Evolutionary conservation across 177 flowering plant genomes (phyloP), one percentile per base, ranked within the genome.

Genomic region (Vitis hybrid): DNA sequence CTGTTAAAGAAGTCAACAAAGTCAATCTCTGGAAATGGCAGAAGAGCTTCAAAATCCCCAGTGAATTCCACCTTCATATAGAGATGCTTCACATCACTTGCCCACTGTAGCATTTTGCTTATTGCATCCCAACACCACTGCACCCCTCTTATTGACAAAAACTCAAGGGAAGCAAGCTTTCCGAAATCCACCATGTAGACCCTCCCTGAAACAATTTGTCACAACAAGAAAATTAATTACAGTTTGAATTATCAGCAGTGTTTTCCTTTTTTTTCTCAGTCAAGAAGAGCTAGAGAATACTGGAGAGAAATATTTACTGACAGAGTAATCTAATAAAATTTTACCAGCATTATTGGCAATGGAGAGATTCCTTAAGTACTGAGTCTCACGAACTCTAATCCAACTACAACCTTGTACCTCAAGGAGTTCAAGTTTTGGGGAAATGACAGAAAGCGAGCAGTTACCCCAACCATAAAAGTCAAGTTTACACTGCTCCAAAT

Each of bases 61-160:
- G 88, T 84, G 77, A 91, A 93, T 69, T 93, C 97, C 59, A 93
- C 88, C 82, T 91, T 91, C 98, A 93, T 93, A 57, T 67, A 80
- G 22, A 91, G 85, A 39, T 91, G 90, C 78, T 90, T 90, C 78
- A 91, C 97, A 45, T 86, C 88, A 59, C 83, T 85, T 12, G 94
- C 87, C 73, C 76, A 79, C 64, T 83, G 78, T 19, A 93, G 95
- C 78, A 91, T 78, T 57, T 81, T 86, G 79, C 83, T 82, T 34
- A 93, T 73, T 50, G 97, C 98, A 72, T 79, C 85, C 98, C 98
- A 93, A 73, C 90, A 80, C 95, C 93, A 91, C 56, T 93, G 93
- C 13, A 88, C 82, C 2, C 93, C 91, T 69, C 89, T 80, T 4
- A 90, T 72, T 50, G 86, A 73, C 76, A 91, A 79, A 68, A 70